phyloP scores from a whole-genome alignment of 305 asterid species.

The Fraxinus latifolia region DNA sequence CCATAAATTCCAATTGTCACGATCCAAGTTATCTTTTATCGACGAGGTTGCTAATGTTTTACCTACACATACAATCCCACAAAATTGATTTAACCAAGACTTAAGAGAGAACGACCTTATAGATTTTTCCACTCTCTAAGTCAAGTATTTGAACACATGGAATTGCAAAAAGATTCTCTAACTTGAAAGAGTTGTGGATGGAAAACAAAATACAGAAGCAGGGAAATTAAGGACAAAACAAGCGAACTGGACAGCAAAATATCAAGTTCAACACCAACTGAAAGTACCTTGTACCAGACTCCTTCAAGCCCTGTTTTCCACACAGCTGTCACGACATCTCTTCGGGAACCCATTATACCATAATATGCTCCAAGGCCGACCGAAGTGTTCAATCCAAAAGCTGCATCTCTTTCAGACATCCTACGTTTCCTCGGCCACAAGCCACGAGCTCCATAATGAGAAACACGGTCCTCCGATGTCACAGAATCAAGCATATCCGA shows the following conservation, averaged over 20 bases:
- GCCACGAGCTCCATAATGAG: conserved; percentile 63
- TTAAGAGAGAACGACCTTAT: not conserved
- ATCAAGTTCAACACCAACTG: not conserved
- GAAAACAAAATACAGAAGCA: not conserved
- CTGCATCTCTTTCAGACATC: conserved; percentile 97
- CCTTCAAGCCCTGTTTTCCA: conserved; percentile 99
- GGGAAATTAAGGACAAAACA: not conserved
- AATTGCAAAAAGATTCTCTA: not conserved
- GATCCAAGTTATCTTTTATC: not conserved
- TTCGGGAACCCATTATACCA: conserved; percentile 98
- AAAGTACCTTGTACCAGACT: conserved; percentile 88
- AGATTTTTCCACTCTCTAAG: not conserved
- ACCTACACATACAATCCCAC: not conserved
- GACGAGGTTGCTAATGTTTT: not conserved
- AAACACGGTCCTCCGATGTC: conserved; percentile 51
- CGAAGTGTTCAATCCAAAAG: conserved; percentile 89
- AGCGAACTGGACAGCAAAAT: conserved; percentile 6
- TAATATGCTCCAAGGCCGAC: conserved; percentile 96
- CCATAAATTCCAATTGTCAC: not conserved
- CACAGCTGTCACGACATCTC: conserved; percentile 93
- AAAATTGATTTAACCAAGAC: not conserved
- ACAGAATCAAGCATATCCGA: conserved; percentile 47
- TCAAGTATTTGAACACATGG: not conserved
- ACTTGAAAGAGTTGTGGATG: not conserved
- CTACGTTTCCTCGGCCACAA: conserved; percentile 98